phyloP scores from a whole-genome alignment of 352 stramenopile species.

The Phytopythium ostracodes region DNA sequence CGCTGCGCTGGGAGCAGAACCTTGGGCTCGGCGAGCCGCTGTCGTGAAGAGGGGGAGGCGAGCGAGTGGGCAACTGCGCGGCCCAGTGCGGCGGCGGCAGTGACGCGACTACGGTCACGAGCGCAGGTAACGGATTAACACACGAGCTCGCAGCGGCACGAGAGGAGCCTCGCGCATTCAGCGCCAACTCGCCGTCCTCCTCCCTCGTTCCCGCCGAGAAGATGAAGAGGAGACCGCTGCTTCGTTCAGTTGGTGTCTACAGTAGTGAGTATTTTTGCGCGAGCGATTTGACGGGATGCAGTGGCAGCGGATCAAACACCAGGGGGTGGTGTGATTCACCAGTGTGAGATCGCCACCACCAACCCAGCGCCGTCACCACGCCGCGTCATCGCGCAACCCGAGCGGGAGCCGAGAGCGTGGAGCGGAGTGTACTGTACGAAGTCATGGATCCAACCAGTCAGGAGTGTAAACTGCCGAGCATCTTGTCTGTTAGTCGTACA shows the following conservation, averaged over 20 bases:
- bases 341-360: not conserved
- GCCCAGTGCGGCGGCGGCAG: not conserved
- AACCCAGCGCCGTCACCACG: not conserved
- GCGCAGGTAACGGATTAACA: not conserved
- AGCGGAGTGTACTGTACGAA: no score
- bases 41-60: slow-evolving; percentile 10
- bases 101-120: not conserved
- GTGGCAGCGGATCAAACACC: not conserved
- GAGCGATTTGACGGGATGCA: no score
- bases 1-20: slow-evolving; percentile 47
- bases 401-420: no score
- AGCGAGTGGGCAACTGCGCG: not conserved
- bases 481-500: not conserved
- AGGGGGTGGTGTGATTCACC: not conserved
- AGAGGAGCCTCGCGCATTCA: not conserved
- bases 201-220: not conserved
- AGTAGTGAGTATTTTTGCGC: not conserved
- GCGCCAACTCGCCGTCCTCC: not conserved
- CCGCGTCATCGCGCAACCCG: not conserved
- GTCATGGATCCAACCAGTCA: slow-evolving; percentile 1
- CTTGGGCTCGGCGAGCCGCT: slow-evolving; percentile 34
- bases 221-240: no score
- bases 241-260: not conserved
- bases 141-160: not conserved
- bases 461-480: not conserved